A percentile compares a stretch with the other conserved stretches of the same genome.
Conservation (phyloP, 371 early-diverging fungal genomes). For the Mortierella sp. region DNA sequence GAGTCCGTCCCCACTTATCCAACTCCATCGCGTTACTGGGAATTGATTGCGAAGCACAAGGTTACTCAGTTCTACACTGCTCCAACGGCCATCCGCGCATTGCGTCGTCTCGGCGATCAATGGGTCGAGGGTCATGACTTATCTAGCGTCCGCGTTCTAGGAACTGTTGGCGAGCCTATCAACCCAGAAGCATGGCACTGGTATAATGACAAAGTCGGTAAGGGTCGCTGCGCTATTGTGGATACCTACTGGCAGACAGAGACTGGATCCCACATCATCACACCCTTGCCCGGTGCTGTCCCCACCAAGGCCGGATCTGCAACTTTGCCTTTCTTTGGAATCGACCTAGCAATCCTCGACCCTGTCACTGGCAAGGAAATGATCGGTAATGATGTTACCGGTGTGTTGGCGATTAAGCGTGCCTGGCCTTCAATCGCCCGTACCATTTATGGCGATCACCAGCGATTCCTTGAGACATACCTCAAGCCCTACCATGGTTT, state of each 20-base stretch:
- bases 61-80: slow-evolving; percentile 99
- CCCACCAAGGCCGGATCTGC: slow-evolving; percentile 96
- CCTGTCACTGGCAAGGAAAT: slow-evolving; percentile 81
- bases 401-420: slow-evolving; percentile 90
- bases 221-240: slow-evolving; percentile 90
- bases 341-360: slow-evolving; percentile 89
- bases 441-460: slow-evolving; percentile 91
- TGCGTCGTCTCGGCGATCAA: slow-evolving; percentile 90
- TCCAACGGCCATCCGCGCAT: slow-evolving; percentile 97
- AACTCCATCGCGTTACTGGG: slow-evolving; percentile 87
- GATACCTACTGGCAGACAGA: slow-evolving; percentile 99
- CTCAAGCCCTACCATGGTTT: slow-evolving; percentile 87
- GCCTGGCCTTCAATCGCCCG: slow-evolving; percentile 98
- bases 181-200: slow-evolving; percentile 98
- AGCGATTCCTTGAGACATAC: slow-evolving; percentile 93
- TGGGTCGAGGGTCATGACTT: slow-evolving; percentile 82
- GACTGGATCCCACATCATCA: slow-evolving; percentile 94
- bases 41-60: slow-evolving; percentile 85
- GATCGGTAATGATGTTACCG: slow-evolving; percentile 85
- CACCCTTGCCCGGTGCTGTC: slow-evolving; percentile 91
- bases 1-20: slow-evolving; percentile 93
- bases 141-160: slow-evolving; percentile 89
- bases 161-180: slow-evolving; percentile 98
- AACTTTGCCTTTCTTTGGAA: slow-evolving; percentile 97
- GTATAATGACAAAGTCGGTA: slow-evolving; percentile 93